These are phyloP conservation scores for Cymbidium sinense DNA, from an alignment of 106 monocot species.

Conservation along the genomic window DNA sequence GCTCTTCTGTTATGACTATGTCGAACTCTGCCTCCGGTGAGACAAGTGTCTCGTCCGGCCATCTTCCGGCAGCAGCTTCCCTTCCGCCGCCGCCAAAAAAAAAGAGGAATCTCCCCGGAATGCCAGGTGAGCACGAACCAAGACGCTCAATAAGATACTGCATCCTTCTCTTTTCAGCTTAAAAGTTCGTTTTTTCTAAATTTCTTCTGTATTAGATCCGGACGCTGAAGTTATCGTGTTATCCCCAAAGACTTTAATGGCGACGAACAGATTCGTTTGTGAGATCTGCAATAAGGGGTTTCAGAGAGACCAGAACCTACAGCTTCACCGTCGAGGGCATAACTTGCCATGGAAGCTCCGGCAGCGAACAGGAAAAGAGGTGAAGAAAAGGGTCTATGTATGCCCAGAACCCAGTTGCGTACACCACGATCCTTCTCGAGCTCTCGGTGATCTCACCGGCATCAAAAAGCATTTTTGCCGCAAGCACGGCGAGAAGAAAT, in stretches of 20 bases:
- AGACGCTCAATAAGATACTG: background rate
- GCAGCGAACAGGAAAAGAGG: conserved; percentile 35
- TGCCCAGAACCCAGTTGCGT: conserved; percentile 31
- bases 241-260: conserved; percentile 36
- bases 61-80: conserved; percentile 9
- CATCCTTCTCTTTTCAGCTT: background rate
- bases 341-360: conserved; percentile 49
- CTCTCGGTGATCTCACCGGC: conserved; percentile 24
- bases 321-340: conserved; percentile 37
- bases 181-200: background rate
- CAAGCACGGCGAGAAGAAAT: conserved; percentile 71
- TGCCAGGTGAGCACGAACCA: conserved; percentile 24
- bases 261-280: conserved; percentile 47
- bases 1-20: conserved; percentile 26
- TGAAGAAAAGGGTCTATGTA: conserved; percentile 28
- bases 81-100: conserved; percentile 21
- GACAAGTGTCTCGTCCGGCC: conserved; percentile 30
- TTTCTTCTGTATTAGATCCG: conserved; percentile 21
- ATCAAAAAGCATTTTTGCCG: conserved; percentile 64
- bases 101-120: conserved; percentile 43
- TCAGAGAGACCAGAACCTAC: conserved; percentile 46
- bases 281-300: conserved; percentile 51
- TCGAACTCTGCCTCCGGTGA: conserved; percentile 43
- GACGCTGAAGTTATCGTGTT: conserved; percentile 36
- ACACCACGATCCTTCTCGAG: conserved; percentile 32